A percentile compares a stretch with the other conserved stretches of the same genome.
Evolutionary conservation across 257 asterid genomes (phyloP).

Genomic region (Pogostemon cablin): DNA sequence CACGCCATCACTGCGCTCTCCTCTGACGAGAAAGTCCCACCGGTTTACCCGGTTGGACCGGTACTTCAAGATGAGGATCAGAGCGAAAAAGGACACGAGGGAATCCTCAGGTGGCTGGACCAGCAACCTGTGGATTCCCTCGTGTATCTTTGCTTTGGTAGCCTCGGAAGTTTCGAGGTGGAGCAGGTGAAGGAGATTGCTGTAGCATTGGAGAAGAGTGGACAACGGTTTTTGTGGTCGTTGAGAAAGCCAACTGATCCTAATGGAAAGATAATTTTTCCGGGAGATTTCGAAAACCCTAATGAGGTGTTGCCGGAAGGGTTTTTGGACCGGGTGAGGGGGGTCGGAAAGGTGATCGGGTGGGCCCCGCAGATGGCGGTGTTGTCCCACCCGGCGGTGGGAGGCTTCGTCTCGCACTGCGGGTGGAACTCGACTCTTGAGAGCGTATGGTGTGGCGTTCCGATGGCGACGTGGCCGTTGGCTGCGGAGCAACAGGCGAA

Average conservation of each 20-base stretch:
- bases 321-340: slow-evolving; percentile 31
- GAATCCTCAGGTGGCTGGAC: slow-evolving; percentile 39
- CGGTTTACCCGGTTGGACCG: slow-evolving; percentile 44
- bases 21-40: slow-evolving; percentile 27
- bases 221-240: slow-evolving; percentile 48
- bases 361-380: slow-evolving; percentile 58
- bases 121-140: slow-evolving; percentile 42
- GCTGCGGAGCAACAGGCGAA: slow-evolving; percentile 52
- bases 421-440: slow-evolving; percentile 57
- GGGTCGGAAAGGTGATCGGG: slow-evolving; percentile 44
- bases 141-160: slow-evolving; percentile 48
- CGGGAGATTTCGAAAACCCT: slow-evolving; percentile 24
- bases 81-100: neutral
- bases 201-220: slow-evolving; percentile 36
- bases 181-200: slow-evolving; percentile 49
- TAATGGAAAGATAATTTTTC: neutral
- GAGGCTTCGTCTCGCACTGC: slow-evolving; percentile 57
- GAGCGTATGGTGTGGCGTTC: slow-evolving; percentile 52
- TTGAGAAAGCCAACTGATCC: slow-evolving; percentile 40
- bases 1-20: slow-evolving; percentile 31
- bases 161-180: slow-evolving; percentile 28
- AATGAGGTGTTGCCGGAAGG: slow-evolving; percentile 41
- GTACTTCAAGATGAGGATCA: slow-evolving; percentile 16
- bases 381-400: slow-evolving; percentile 44
- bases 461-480: slow-evolving; percentile 50